Evolutionary conservation across 2,329 filamentous ascomycete species (phyloP).

Genomic region (Ophiostoma ips): DNA sequence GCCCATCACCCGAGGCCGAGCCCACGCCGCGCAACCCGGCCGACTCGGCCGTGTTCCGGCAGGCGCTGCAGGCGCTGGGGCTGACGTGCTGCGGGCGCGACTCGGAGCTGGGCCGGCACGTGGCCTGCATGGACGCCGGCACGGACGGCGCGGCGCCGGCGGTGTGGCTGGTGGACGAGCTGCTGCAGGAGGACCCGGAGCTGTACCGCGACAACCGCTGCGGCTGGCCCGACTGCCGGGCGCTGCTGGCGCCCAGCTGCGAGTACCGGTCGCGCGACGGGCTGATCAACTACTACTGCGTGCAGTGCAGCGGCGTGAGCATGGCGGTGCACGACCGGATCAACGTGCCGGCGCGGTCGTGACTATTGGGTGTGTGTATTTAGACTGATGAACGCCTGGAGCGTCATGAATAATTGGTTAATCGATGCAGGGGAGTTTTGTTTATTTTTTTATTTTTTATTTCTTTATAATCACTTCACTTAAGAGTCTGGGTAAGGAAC

Average conservation of each 20-base stretch:
- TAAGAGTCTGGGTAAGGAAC: too few species aligned
- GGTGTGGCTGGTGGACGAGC: constrained; percentile 3
- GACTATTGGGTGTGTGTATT: background rate
- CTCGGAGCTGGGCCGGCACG: background rate
- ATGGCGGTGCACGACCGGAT: background rate
- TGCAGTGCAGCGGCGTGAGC: background rate
- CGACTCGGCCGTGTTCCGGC: background rate
- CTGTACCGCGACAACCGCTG: background rate
- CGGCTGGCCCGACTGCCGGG: constrained; percentile 11
- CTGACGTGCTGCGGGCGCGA: constrained; percentile 7
- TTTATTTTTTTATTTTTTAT: too few species aligned
- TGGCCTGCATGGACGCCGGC: constrained; percentile 1
- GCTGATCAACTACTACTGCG: background rate
- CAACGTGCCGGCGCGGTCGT: background rate
- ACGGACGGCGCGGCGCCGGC: background rate
- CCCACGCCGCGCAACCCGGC: background rate
- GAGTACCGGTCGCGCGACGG: background rate
- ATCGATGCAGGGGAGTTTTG: too few species aligned
- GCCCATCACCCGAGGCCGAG: background rate
- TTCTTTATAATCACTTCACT: too few species aligned
- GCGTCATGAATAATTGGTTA: background rate
- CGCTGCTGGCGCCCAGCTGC: background rate
- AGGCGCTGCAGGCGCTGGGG: background rate
- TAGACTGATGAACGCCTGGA: background rate
- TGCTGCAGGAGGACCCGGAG: constrained; percentile 2